phyloP scores from a whole-genome alignment of 1,139 yeast genomes.

The Zygosaccharomyces sapae region DNA sequence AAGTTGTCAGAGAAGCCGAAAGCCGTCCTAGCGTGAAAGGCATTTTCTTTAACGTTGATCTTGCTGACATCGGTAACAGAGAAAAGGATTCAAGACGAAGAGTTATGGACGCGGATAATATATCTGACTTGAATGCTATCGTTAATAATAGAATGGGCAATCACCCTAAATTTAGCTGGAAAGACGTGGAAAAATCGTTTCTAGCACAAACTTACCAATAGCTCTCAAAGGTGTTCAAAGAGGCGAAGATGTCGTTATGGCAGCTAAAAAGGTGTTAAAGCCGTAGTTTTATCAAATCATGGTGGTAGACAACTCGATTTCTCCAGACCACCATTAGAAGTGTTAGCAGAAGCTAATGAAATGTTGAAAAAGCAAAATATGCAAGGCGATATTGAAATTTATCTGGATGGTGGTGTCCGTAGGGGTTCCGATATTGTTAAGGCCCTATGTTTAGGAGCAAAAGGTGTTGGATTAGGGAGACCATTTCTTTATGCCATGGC shows the following conservation, averaged over 20 bases:
- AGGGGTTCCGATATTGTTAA: constrained; percentile 64
- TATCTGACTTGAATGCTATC: constrained; percentile 64
- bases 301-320: constrained; percentile 73
- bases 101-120: constrained; percentile 61
- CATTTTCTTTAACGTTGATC: constrained; percentile 83
- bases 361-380: constrained; percentile 46
- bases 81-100: constrained; percentile 54
- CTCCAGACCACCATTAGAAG: constrained; percentile 64
- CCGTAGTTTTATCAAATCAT: constrained; percentile 69
- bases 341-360: constrained; percentile 60
- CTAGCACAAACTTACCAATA: constrained; percentile 46
- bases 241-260: constrained; percentile 65
- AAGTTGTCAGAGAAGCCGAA: constrained; percentile 59
- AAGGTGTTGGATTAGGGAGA: constrained; percentile 71
- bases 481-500: constrained; percentile 70
- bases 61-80: constrained; percentile 87
- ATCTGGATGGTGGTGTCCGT: constrained; percentile 56
- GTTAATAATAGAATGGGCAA: constrained; percentile 55
- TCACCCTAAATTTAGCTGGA: constrained; percentile 63
- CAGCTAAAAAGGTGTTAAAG: constrained; percentile 66
- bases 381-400: constrained; percentile 46
- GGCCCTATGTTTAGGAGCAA: constrained; percentile 69
- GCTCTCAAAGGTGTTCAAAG: constrained; percentile 64
- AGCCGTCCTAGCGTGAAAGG: constrained; percentile 74
- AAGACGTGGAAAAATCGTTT: constrained; percentile 42